Percentiles rank a stretch among this genome's conserved stretches.
phyloP scores from a whole-genome alignment of 345 rosid species.

The Gossypium australe region DNA sequence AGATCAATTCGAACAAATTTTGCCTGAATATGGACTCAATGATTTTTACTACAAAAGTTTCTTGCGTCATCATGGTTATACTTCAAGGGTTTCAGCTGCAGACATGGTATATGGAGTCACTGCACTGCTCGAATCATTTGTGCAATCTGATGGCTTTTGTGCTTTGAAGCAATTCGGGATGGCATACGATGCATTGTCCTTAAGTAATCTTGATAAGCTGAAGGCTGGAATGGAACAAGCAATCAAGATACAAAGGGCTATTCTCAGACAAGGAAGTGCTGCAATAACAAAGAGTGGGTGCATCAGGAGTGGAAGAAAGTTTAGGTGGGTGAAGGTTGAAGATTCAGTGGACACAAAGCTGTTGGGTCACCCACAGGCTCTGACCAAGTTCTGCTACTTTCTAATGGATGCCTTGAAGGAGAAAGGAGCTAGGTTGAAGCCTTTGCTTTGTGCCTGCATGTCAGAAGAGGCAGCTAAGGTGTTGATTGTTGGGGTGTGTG shows the following conservation, averaged over 20 bases:
- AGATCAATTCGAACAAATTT: conserved; percentile 69
- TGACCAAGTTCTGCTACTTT: conserved; percentile 91
- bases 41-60: conserved; percentile 86
- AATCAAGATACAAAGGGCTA: conserved; percentile 79
- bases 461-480: conserved; percentile 65
- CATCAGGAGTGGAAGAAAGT: conserved; percentile 85
- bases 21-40: conserved; percentile 81
- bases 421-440: conserved; percentile 90
- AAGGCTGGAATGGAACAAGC: conserved; percentile 92
- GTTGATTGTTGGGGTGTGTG: conserved; percentile 85
- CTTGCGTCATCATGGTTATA: conserved; percentile 78
- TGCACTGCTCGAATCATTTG: conserved; percentile 91
- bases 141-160: conserved; percentile 63
- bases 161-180: conserved; percentile 88
- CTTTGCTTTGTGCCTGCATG: conserved; percentile 78
- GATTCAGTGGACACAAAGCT: conserved; percentile 69
- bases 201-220: conserved; percentile 67
- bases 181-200: conserved; percentile 87
- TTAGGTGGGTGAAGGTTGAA: conserved; percentile 93
- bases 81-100: conserved; percentile 94
- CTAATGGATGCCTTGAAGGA: conserved; percentile 95
- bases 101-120: conserved; percentile 93
- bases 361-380: conserved; percentile 89
- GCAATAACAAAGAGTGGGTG: conserved; percentile 80
- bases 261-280: conserved; percentile 89